Evolutionary conservation across 1,139 yeast genomes (phyloP).

Genomic region (Saccharomyces pastorianus): DNA sequence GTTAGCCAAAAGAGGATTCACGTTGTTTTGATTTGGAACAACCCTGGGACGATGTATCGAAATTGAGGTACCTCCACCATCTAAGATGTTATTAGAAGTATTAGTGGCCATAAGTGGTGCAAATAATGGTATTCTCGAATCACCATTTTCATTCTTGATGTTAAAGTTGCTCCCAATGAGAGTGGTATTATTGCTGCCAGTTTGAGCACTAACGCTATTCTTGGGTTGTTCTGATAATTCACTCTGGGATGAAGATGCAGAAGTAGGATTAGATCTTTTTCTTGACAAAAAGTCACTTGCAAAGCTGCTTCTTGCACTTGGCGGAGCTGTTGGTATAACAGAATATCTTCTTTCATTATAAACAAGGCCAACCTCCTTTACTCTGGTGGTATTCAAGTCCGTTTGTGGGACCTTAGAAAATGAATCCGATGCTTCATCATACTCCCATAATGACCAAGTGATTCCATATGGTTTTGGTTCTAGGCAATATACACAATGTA

Average conservation of each 20-base stretch:
- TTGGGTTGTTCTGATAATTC: not conserved
- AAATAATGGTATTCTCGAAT: not conserved
- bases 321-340: slow-evolving; percentile 68
- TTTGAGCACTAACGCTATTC: not conserved
- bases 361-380: slow-evolving; percentile 58
- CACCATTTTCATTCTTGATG: not conserved
- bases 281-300: slow-evolving; percentile 17
- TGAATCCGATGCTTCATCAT: slow-evolving; percentile 71
- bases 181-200: not conserved
- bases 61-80: slow-evolving; percentile 14
- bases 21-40: slow-evolving; percentile 4
- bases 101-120: not conserved
- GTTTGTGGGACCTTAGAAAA: slow-evolving; percentile 68
- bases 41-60: slow-evolving; percentile 10
- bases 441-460: slow-evolving; percentile 82
- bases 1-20: slow-evolving; percentile 9
- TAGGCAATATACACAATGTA: slow-evolving; percentile 80
- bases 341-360: slow-evolving; percentile 60
- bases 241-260: slow-evolving; percentile 4
- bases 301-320: slow-evolving; percentile 18
- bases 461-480: slow-evolving; percentile 95
- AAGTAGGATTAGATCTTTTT: slow-evolving; percentile 13
- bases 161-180: not conserved
- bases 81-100: slow-evolving; percentile 4
- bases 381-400: slow-evolving; percentile 41